Conservation (phyloP, 179 eudicot species). For the Beta macrorhiza region DNA sequence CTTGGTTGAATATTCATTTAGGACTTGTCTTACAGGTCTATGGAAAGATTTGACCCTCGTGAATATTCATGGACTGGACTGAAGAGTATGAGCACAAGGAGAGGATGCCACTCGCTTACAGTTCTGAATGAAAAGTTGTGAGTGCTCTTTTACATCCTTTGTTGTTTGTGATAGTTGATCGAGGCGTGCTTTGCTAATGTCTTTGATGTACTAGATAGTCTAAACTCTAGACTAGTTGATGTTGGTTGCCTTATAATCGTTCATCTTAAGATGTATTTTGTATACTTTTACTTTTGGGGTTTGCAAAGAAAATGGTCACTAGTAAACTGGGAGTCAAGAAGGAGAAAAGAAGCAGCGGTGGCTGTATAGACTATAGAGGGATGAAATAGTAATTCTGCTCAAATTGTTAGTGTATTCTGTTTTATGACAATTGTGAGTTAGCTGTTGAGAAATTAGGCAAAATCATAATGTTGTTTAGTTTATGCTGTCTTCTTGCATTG, state of each 20-base stretch:
- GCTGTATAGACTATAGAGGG: not conserved
- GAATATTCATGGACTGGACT: conserved; percentile 53
- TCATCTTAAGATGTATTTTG: not conserved
- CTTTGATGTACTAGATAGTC: not conserved
- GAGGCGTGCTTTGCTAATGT: not conserved
- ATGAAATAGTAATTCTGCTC: too few species aligned
- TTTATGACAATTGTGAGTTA: too few species aligned
- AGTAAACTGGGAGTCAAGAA: not conserved
- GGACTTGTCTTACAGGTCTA: conserved; percentile 43
- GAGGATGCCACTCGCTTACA: conserved; percentile 71
- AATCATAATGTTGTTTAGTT: too few species aligned
- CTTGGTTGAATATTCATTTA: conserved; percentile 11
- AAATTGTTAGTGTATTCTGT: too few species aligned
- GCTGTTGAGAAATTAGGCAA: too few species aligned
- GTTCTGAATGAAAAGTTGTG: conserved; percentile 70
- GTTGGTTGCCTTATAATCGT: not conserved
- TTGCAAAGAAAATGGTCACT: not conserved
- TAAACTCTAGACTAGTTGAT: not conserved
- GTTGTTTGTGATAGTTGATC: conserved; percentile 9
- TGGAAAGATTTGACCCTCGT: conserved; percentile 78
- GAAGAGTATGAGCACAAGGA: conserved; percentile 49
- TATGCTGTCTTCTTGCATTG: too few species aligned
- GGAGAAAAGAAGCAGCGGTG: not conserved
- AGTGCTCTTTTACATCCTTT: conserved; percentile 29
- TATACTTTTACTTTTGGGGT: not conserved